Base-by-base conservation (phyloP, 1,284 basidiomycete genomes). In the Porogramme epimiltina region DNA sequence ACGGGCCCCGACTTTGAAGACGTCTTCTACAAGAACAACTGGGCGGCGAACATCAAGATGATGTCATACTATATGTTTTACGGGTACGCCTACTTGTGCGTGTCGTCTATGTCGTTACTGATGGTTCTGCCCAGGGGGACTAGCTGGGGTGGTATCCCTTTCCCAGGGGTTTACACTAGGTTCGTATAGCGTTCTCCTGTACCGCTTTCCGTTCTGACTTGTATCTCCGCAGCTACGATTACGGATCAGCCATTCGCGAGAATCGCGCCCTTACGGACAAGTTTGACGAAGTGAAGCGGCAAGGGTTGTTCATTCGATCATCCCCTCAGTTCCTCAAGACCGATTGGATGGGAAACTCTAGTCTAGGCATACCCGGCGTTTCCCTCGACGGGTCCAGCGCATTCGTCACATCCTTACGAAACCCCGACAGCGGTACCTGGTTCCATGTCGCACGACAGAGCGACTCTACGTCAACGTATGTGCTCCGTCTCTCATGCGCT, bases 21-120 rank as follows among this genome's bases (percentile, higher is more conserved):
- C 40, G 89, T 91, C 1, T 91, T 89, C 67, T 82, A 91, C 62
- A 75, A 83, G 47, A 76, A 87, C 45, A 75, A 89, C 40, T 90
- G 86, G 86, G 87, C 89, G 3, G 78, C 80, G 38, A 91, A 91
- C 66, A 85, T 80, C 3, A 90, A 91, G 63, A 58, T 91, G 50
- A 82, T 90, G 45, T 89, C 80, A 58, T 89, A 87, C 60, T 91
- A 91, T 67, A 91, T 91, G 89, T 62, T 88, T 49, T 89, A 84
- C 58, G 87, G 86, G 87, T 86, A 23, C 6, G 51, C 23, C 19
- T 18, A 2, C 13, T 19, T 8, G 6, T 8, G 28, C 47, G 36
- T 31, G 26, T 45, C 45, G 42, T 56, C 19, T 45, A 31, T 2
- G 11, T 25, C 24, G 43, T 22, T 36, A 42, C 43, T 34, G n/a